phyloP scores from a whole-genome alignment of 345 rosid genomes.

The Salix dunnii region DNA sequence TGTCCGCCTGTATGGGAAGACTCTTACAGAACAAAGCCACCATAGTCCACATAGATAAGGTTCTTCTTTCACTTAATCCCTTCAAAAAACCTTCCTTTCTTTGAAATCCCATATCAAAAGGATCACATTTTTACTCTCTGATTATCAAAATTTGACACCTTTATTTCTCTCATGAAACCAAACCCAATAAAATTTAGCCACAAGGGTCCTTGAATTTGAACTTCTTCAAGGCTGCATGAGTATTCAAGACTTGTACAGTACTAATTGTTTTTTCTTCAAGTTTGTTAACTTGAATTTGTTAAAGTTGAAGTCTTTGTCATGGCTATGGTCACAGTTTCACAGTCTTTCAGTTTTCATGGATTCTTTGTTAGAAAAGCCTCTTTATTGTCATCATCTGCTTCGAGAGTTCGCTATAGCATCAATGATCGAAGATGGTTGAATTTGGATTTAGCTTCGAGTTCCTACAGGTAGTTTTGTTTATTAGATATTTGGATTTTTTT shows the following conservation, averaged over 20 bases:
- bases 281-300: slow-evolving; percentile 37
- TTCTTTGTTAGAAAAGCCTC: slow-evolving; percentile 18
- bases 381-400: slow-evolving; percentile 37
- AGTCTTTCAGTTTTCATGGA: slow-evolving; percentile 32
- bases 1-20: slow-evolving; percentile 14
- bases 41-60: neutral
- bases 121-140: neutral
- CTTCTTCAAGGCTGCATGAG: slow-evolving; percentile 56
- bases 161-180: slow-evolving; percentile 8
- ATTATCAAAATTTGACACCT: neutral
- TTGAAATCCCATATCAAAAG: neutral
- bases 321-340: slow-evolving; percentile 44
- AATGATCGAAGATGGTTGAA: slow-evolving; percentile 63
- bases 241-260: slow-evolving; percentile 22
- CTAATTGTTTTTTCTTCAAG: slow-evolving; percentile 32
- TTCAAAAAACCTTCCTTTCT: neutral
- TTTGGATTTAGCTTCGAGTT: slow-evolving; percentile 16
- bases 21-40: neutral
- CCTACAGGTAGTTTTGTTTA: slow-evolving; percentile 30
- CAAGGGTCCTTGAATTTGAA: neutral
- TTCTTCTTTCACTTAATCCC: neutral
- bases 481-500: neutral
- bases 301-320: slow-evolving; percentile 20
- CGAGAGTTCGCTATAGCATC: slow-evolving; percentile 55
- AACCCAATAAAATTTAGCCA: neutral